Evolutionary conservation across 1,139 yeast species (phyloP).

Genomic region (Hyphopichia burtonii): DNA sequence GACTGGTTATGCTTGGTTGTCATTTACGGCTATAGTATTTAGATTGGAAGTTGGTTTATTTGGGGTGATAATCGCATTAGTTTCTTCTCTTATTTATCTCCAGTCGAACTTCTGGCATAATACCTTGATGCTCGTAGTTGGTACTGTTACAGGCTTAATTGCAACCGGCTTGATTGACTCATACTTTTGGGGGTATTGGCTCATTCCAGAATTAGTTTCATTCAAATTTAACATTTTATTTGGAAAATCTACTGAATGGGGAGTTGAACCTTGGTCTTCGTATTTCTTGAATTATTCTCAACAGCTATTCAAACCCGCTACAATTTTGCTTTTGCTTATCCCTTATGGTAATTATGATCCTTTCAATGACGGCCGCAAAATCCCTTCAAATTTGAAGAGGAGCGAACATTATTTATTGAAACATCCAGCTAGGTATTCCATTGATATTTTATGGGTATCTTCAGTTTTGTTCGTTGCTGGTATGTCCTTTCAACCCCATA

Average conservation of each 20-base stretch:
- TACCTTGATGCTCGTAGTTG: slow-evolving; percentile 45
- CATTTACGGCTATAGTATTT: slow-evolving; percentile 67
- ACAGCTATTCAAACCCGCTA: slow-evolving; percentile 65
- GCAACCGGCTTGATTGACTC: slow-evolving; percentile 62
- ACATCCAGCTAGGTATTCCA: slow-evolving; percentile 38
- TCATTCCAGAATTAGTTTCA: slow-evolving; percentile 73
- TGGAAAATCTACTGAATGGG: slow-evolving; percentile 81
- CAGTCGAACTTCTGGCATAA: slow-evolving; percentile 41
- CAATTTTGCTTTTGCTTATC: slow-evolving; percentile 46
- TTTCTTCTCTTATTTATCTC: slow-evolving; percentile 43
- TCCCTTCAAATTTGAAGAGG: slow-evolving; percentile 12
- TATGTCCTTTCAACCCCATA: slow-evolving; percentile 85
- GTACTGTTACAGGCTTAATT: slow-evolving; percentile 52
- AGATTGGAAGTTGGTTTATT: slow-evolving; percentile 71
- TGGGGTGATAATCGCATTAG: slow-evolving; percentile 42
- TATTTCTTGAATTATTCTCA: slow-evolving; percentile 53
- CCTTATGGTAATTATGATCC: slow-evolving; percentile 46
- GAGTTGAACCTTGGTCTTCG: slow-evolving; percentile 69
- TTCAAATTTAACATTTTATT: slow-evolving; percentile 70
- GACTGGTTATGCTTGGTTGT: slow-evolving; percentile 56
- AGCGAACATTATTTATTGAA: slow-evolving; percentile 21
- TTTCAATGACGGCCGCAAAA: slow-evolving; percentile 22
- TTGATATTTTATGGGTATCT: slow-evolving; percentile 37
- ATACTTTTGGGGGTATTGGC: slow-evolving; percentile 62
- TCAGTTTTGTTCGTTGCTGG: slow-evolving; percentile 53